These are phyloP conservation scores for Solanum paucissectum DNA, from an alignment of 257 asterid genomes.

Conservation along the genomic window DNA sequence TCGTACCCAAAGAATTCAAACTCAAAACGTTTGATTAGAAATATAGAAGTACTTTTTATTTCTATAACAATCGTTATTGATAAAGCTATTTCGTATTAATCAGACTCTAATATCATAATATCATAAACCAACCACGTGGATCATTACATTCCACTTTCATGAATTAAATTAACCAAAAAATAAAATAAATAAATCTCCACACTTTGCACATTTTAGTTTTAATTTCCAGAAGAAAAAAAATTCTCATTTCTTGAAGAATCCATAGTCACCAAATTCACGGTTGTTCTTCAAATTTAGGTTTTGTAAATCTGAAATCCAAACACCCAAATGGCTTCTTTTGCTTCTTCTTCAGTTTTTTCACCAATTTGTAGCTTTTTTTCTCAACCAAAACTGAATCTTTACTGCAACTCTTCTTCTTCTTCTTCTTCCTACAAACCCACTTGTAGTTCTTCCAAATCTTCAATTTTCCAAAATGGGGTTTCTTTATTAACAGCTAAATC, in stretches of 20 bases:
- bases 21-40: accelerated
- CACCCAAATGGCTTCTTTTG: slow-evolving; percentile 18
- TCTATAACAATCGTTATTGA: no score
- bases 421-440: slow-evolving; percentile 1
- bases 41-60: no score
- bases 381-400: slow-evolving; percentile 19
- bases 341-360: slow-evolving; percentile 43
- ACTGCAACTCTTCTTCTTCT: slow-evolving; percentile 12
- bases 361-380: slow-evolving; percentile 20
- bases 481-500: slow-evolving; percentile 28
- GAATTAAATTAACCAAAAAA: neutral
- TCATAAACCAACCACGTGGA: neutral
- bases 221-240: neutral
- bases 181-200: neutral
- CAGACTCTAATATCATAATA: no score
- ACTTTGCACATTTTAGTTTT: neutral
- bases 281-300: neutral
- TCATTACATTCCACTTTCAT: neutral
- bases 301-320: neutral
- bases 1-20: no score
- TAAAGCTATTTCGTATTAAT: no score
- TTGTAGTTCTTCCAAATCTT: slow-evolving; percentile 43
- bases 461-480: slow-evolving; percentile 42
- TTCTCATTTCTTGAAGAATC: neutral
- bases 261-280: neutral